A percentile compares a stretch with the other conserved stretches of the same genome.
Conservation (phyloP, 2,329 filamentous ascomycete species). For the Fusarium sp. region DNA sequence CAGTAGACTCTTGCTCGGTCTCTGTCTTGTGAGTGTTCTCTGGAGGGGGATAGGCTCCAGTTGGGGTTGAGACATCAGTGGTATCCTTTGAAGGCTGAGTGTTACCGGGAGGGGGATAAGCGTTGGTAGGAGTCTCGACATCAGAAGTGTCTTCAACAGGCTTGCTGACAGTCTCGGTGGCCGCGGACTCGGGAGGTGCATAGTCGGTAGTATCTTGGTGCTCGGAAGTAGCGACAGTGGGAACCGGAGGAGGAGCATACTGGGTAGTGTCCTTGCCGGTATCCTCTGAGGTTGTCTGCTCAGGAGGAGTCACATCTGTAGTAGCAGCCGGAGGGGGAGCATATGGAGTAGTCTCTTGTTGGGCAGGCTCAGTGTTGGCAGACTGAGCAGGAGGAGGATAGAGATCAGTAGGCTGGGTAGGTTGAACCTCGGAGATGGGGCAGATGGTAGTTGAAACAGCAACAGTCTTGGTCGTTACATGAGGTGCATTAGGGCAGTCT, state of each 20-base stretch:
- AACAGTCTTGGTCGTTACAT: neutral
- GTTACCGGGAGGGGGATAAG: neutral
- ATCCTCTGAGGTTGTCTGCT: neutral
- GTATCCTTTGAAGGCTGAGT: conserved; percentile 1
- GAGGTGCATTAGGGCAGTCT: neutral
- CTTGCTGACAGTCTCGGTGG: conserved; percentile 12
- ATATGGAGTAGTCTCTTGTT: conserved; percentile 20
- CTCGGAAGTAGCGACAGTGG: conserved; percentile 24
- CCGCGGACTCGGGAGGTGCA: conserved; percentile 15
- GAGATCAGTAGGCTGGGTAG: neutral
- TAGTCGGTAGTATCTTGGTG: conserved; percentile 7
- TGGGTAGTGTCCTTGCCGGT: conserved; percentile 4
- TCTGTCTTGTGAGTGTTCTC: neutral
- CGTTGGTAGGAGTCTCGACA: neutral
- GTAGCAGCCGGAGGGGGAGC: conserved; percentile 4
- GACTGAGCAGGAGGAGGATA: neutral
- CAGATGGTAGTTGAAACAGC: conserved; percentile 7
- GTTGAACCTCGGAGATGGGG: neutral
- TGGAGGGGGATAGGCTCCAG: conserved; percentile 7
- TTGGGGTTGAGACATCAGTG: neutral
- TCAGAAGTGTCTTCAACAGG: conserved; percentile 11
- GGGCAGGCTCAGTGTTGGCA: conserved; percentile 5
- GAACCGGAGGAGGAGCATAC: conserved; percentile 11
- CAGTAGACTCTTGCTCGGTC: neutral
- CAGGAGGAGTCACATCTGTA: neutral